Percentiles rank a stretch among this genome's conserved stretches.
Conservation (phyloP, 306 rosid species). For the Vicia faba region DNA sequence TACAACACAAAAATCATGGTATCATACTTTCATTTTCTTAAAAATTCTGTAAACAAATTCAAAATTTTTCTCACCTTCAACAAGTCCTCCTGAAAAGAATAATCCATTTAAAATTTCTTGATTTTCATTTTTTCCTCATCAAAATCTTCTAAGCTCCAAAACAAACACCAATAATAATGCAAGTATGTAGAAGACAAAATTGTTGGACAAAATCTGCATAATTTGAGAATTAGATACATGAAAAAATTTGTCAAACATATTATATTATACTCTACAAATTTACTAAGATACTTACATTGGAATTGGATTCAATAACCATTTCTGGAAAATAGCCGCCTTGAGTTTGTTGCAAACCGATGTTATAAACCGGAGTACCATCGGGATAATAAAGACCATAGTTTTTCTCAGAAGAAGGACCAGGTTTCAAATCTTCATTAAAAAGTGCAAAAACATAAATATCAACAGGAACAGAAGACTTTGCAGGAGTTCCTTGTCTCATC, state of each 20-base stretch:
- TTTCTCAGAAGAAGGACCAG: slow-evolving; percentile 83
- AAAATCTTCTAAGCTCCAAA: slow-evolving; percentile 43
- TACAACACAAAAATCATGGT: not conserved
- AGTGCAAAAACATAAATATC: slow-evolving; percentile 86
- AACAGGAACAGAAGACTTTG: slow-evolving; percentile 69
- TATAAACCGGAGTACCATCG: slow-evolving; percentile 71
- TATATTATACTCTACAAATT: not conserved
- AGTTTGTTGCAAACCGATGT: slow-evolving; percentile 51
- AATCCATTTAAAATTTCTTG: slow-evolving; percentile 21
- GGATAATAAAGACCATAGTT: slow-evolving; percentile 90
- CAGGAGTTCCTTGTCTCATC: slow-evolving; percentile 77
- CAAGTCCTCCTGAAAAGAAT: slow-evolving; percentile 33
- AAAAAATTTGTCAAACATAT: no score
- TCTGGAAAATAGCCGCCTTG: slow-evolving; percentile 64
- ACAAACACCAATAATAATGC: slow-evolving; percentile 36
- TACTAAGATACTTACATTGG: slow-evolving; percentile 45
- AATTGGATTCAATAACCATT: slow-evolving; percentile 51
- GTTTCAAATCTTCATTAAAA: slow-evolving; percentile 80
- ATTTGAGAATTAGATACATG: no score
- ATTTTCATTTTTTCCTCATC: slow-evolving; percentile 29
- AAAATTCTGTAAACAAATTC: not conserved
- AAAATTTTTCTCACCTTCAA: slow-evolving; percentile 42
- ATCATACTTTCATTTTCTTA: not conserved
- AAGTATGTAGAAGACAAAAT: slow-evolving; percentile 40
- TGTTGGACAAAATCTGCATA: slow-evolving; percentile 59